Conservation (phyloP, 2,329 filamentous ascomycete species). For the Arthrobotrys conoides region DNA sequence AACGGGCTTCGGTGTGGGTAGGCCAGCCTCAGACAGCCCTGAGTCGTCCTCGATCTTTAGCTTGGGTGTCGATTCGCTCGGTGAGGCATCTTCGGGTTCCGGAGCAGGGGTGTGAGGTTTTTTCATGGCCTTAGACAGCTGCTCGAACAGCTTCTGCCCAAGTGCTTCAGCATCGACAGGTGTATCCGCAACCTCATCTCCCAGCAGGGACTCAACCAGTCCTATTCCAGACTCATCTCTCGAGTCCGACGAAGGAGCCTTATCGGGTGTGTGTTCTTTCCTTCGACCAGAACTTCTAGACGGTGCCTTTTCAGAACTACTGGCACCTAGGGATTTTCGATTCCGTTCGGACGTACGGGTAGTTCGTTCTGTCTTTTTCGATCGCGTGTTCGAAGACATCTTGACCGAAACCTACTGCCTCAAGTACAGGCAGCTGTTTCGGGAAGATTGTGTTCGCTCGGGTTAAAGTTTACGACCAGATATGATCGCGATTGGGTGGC, state of each 20-base stretch:
- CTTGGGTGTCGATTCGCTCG: constrained; percentile 49
- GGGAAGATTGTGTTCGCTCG: constrained; percentile 20
- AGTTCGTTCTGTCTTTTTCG: constrained; percentile 53
- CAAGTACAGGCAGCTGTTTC: constrained; percentile 12
- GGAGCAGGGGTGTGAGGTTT: constrained; percentile 60
- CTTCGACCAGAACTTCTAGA: constrained; percentile 49
- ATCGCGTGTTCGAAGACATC: constrained; percentile 61
- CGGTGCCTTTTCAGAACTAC: constrained; percentile 48
- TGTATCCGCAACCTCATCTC: constrained; percentile 37
- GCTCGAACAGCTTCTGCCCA: constrained; percentile 56
- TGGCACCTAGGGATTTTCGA: constrained; percentile 52
- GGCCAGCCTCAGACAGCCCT: constrained; percentile 36
- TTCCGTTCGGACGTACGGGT: constrained; percentile 61
- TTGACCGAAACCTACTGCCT: constrained; percentile 6
- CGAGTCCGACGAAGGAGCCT: constrained; percentile 45
- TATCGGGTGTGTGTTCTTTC: constrained; percentile 56
- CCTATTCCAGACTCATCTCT: constrained; percentile 56
- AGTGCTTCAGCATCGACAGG: constrained; percentile 46
- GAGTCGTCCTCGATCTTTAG: constrained; percentile 56
- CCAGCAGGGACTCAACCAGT: constrained; percentile 49
- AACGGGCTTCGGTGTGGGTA: constrained; percentile 50
- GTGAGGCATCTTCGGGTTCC: constrained; percentile 53
- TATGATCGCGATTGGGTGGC: constrained; percentile 60
- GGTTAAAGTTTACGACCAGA: constrained; percentile 53
- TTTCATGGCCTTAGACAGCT: constrained; percentile 57